Evolutionary conservation across 768 basidiomycete species (phyloP).

Genomic region (Kwoniella mangroviensis): DNA sequence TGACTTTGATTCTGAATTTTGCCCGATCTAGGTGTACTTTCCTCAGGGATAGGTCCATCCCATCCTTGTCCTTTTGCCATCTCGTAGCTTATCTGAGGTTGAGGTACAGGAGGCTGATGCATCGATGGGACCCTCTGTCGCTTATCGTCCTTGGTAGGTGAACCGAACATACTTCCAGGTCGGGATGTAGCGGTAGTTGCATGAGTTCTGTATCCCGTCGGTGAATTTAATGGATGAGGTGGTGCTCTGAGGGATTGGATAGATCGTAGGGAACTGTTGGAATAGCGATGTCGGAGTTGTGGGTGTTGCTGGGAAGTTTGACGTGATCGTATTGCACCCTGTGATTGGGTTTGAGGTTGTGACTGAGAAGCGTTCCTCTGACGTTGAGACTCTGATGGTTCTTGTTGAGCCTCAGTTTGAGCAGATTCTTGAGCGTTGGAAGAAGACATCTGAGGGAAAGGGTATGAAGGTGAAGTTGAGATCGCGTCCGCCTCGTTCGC

Average conservation of each 20-base stretch:
- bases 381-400: background rate
- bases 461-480: slow-evolving; percentile 37
- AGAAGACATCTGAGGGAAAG: slow-evolving; percentile 35
- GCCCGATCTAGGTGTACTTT: slow-evolving; percentile 9
- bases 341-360: background rate
- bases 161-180: slow-evolving; percentile 33
- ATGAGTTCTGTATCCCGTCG: slow-evolving; percentile 37
- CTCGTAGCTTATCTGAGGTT: slow-evolving; percentile 42
- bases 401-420: background rate
- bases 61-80: slow-evolving; percentile 39
- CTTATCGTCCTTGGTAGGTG: slow-evolving; percentile 28
- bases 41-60: slow-evolving; percentile 32
- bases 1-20: background rate
- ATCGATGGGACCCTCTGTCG: slow-evolving; percentile 35
- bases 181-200: slow-evolving; percentile 26
- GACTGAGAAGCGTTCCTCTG: slow-evolving; percentile 8
- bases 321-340: slow-evolving; percentile 23
- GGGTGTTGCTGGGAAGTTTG: slow-evolving; percentile 27
- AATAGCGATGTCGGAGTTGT: slow-evolving; percentile 39
- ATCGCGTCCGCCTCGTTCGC: background rate
- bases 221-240: slow-evolving; percentile 53
- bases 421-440: background rate
- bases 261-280: slow-evolving; percentile 50
- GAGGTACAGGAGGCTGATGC: slow-evolving; percentile 48
- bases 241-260: slow-evolving; percentile 52